Evolutionary conservation across 495 filamentous ascomycete species (phyloP), one percentile per base, ranked within the genome.

Genomic region (Aspergillus wentii): DNA sequence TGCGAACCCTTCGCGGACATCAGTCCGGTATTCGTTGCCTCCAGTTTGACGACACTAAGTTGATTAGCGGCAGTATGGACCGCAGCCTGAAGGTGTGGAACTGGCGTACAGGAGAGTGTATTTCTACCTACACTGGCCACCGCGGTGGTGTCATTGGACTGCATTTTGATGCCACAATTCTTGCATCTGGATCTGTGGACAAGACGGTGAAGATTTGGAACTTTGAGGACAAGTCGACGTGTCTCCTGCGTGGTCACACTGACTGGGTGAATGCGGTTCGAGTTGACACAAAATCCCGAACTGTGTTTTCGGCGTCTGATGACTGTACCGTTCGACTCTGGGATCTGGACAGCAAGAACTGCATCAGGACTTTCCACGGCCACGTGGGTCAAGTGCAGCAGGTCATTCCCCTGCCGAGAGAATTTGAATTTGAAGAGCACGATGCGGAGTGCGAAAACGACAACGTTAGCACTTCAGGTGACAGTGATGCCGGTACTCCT

Each of bases 371-470:
- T 1, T 95, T 89, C 56, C 77, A 91, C 48, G 90, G 89, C n/a
- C 92, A 97, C 47, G 87, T 96, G 17, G 92, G 89, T 19, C 89
- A 94, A 44, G 91, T 97, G 2, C 94, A 97, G 52, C 88, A 95
- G 52, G 82, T 95, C 9, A 62, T 92, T 15, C 74, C 82, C 1
- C 66, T 97, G 25, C 87, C 91, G 0, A 67, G 79, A 15, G 89
- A 94, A 46, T 92, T 90, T 43, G 88, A 95, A 45, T 78, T 89
- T n/a, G 88, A 95, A 48, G 76, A 79, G 17, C 64, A 73, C 27
- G 65, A 71, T 15, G 59, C 54, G 10, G 76, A 80, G 32, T 74
- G 77, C 26, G 72, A 74, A 18, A 83, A 84, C 39, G 73, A 66
- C 35, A 57, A 63, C 40, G 31, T 64, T 38, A 64, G 64, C 56